Evolutionary conservation across 1,284 basidiomycete species (phyloP), one percentile per base, ranked within the genome.

Genomic region (Sphaerobolus stellatus): DNA sequence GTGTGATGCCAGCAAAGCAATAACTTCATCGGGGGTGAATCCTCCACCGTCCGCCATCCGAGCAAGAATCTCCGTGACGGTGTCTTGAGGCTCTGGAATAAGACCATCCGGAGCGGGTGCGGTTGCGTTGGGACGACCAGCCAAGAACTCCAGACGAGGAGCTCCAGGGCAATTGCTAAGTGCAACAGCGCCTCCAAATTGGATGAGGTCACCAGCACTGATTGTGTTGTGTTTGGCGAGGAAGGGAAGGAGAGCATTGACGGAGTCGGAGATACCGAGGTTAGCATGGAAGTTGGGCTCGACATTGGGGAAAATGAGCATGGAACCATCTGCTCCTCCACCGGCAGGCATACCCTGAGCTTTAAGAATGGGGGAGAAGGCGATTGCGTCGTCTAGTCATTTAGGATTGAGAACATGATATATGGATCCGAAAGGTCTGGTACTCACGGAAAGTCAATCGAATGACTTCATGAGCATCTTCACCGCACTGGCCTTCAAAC

Each of bases 101-200:
- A 56, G 36, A n/a, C 59, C 59, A 27, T 51, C 36, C 2, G 50
- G 38, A 4, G 59, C 59, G n/a, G 59, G 50, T 13, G 50, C 50
- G 2, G 58, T 60, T 13, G 60, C 60, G 46, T 62, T 62, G 4
- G 59, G 57, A 27, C 60, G 59, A 9, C 60, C 60, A 28, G 56
- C 44, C 20, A 58, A 52, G 52, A 60, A 60, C 41, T 60, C 48
- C 2, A 62, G 50, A 11, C 41, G 54, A 8, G 60, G 60, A 4
- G 59, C 60, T 46, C 60, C 60, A 24, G 60, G 59, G 49, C 60
- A 62, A 50, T 61, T 61, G 20, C 52, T 28, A 46, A 53, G 27
- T 34, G n/a, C 52, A 34, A 74, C 71, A 8, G 73, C 74, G 31
- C 70, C 74, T 16, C 72, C 72, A 49, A 76, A 75, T 58, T 76